phyloP scores from a whole-genome alignment of 495 filamentous ascomycete genomes.

The Xylaria longipes region DNA sequence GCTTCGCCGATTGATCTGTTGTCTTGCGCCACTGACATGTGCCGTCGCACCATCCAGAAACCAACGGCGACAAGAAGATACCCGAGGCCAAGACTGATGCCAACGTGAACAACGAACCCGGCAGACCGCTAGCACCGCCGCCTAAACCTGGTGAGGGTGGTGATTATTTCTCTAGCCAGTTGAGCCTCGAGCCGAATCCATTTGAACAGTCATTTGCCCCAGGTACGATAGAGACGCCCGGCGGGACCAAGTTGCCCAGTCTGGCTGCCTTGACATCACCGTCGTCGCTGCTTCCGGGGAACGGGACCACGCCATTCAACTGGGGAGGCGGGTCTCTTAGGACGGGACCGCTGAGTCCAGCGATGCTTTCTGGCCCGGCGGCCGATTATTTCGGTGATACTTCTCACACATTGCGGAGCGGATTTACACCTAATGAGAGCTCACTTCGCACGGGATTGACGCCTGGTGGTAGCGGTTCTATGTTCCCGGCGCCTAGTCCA shows the following conservation, averaged over 20 bases:
- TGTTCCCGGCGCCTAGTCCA: constrained; percentile 93
- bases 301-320: constrained; percentile 70
- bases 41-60: constrained; percentile 32
- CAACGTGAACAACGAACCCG: constrained; percentile 45
- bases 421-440: constrained; percentile 97
- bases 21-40: constrained; percentile 35
- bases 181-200: constrained; percentile 87
- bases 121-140: constrained; percentile 73
- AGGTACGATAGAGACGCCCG: constrained; percentile 79
- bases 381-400: constrained; percentile 77
- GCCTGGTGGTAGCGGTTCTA: constrained; percentile 93
- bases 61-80: constrained; percentile 43
- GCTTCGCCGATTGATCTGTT: constrained; percentile 22
- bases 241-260: constrained; percentile 86
- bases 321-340: constrained; percentile 86
- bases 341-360: constrained; percentile 92
- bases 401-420: constrained; percentile 73
- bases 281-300: constrained; percentile 75
- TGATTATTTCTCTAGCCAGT: constrained; percentile 70
- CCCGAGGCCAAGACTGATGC: constrained; percentile 48
- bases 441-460: constrained; percentile 91
- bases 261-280: constrained; percentile 93
- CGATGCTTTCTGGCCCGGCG: constrained; percentile 91
- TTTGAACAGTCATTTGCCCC: constrained; percentile 92
- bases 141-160: constrained; percentile 70